Evolutionary conservation across 805 yeast species (phyloP).

Genomic region (Torulaspora quercuum): DNA sequence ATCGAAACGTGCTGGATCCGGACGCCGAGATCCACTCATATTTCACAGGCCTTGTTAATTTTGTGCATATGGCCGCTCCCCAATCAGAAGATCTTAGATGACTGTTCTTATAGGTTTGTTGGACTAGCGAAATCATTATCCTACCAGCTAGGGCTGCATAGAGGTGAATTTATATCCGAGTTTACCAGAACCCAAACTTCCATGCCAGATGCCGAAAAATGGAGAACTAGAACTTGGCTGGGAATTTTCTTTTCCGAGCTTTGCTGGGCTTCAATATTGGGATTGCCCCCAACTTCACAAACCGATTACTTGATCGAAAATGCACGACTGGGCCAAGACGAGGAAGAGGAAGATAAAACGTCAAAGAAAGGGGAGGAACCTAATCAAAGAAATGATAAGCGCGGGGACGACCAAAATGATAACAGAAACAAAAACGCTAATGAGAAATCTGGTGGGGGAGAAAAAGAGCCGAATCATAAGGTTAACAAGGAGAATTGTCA

Average conservation of each 20-base stretch:
- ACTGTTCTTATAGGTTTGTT: conserved; percentile 82
- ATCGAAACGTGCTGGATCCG: conserved; percentile 90
- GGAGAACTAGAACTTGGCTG: conserved; percentile 93
- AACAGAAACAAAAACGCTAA: no score
- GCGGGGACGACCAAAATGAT: no score
- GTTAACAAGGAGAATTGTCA: conserved; percentile 1
- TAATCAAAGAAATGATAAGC: no score
- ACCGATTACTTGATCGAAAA: conserved; percentile 79
- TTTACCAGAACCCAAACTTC: conserved; percentile 86
- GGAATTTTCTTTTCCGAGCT: conserved; percentile 86
- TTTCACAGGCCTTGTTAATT: conserved; percentile 84
- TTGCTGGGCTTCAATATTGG: conserved; percentile 83
- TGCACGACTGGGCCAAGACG: conserved; percentile 59
- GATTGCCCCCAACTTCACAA: conserved; percentile 81
- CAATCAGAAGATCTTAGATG: conserved; percentile 86
- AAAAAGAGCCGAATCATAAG: neutral
- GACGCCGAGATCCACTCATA: conserved; percentile 91
- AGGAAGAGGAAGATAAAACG: conserved; percentile 13
- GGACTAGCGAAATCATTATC: conserved; percentile 84
- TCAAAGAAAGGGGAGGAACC: no score
- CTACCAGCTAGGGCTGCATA: conserved; percentile 81
- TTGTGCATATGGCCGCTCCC: conserved; percentile 90
- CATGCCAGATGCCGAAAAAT: conserved; percentile 83
- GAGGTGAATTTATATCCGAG: conserved; percentile 88
- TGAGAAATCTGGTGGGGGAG: no score